Percentiles rank a stretch among this genome's conserved stretches.
phyloP scores from a whole-genome alignment of 805 yeast species.

The Saturnispora bothae region DNA sequence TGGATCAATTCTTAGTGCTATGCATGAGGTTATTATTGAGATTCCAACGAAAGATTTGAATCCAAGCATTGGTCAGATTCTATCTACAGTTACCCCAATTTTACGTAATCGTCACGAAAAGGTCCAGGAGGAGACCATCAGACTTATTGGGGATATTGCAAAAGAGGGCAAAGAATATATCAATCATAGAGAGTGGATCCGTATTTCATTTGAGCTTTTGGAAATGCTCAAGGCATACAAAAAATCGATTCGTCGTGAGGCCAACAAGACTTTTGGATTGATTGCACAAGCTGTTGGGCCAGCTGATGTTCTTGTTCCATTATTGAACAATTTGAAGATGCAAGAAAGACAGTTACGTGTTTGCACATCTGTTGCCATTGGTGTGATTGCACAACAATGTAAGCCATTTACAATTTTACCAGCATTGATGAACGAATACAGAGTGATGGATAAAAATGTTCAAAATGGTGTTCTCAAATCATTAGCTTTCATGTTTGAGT shows the following conservation, averaged over 20 bases:
- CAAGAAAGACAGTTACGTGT: conserved; percentile 96
- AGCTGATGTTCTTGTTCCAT: conserved; percentile 78
- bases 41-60: conserved; percentile 47
- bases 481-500: conserved; percentile 83
- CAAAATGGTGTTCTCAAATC: conserved; percentile 94
- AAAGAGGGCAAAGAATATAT: conserved; percentile 69
- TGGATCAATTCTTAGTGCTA: conserved; percentile 72
- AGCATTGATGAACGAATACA: conserved; percentile 89
- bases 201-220: conserved; percentile 81
- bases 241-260: conserved; percentile 68
- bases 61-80: conserved; percentile 73
- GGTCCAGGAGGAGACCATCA: conserved; percentile 77
- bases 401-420: conserved; percentile 90
- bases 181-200: conserved; percentile 94
- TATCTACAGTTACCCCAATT: conserved; percentile 88
- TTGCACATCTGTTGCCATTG: conserved; percentile 96
- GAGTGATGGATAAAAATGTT: conserved; percentile 84
- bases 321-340: conserved; percentile 74
- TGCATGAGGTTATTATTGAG: conserved; percentile 48
- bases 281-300: conserved; percentile 94
- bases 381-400: conserved; percentile 89
- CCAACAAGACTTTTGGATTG: conserved; percentile 83
- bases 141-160: conserved; percentile 74
- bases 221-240: conserved; percentile 80
- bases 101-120: conserved; percentile 80